phyloP scores from a whole-genome alignment of 2,329 filamentous ascomycete species.

The Elsinoe arachidis region DNA sequence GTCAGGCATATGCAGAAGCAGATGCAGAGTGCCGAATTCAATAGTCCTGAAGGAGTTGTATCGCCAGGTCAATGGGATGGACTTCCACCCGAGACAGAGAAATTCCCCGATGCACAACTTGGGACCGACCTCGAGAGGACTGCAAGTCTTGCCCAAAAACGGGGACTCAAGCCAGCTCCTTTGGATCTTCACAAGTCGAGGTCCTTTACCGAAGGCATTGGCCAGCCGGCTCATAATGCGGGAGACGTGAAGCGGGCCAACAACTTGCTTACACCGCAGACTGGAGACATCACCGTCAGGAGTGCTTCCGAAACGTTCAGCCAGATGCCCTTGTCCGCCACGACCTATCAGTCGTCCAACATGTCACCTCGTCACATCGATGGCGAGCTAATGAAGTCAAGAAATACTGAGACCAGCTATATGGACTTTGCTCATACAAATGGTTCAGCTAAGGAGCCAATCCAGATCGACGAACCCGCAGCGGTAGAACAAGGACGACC shows the following conservation, averaged over 20 bases:
- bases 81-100: constrained; percentile 6
- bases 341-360: neutral
- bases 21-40: constrained; percentile 31
- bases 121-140: neutral
- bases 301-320: neutral
- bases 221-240: neutral
- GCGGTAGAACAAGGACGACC: neutral
- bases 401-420: neutral
- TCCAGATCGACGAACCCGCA: neutral
- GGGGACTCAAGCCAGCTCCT: neutral
- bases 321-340: neutral
- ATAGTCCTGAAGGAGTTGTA: constrained; percentile 29
- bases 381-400: neutral
- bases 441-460: neutral
- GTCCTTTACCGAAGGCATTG: neutral
- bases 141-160: neutral
- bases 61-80: constrained; percentile 35
- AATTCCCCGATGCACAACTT: constrained; percentile 16
- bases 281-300: neutral
- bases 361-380: neutral
- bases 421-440: neutral
- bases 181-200: constrained; percentile 1
- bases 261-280: neutral
- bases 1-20: constrained; percentile 37
- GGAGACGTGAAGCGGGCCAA: neutral